A percentile compares a stretch with the other conserved stretches of the same genome.
These are phyloP conservation scores for Neotropicomus parvogracilis DNA, from an alignment of 1,284 basidiomycete species.

Conservation along the genomic window DNA sequence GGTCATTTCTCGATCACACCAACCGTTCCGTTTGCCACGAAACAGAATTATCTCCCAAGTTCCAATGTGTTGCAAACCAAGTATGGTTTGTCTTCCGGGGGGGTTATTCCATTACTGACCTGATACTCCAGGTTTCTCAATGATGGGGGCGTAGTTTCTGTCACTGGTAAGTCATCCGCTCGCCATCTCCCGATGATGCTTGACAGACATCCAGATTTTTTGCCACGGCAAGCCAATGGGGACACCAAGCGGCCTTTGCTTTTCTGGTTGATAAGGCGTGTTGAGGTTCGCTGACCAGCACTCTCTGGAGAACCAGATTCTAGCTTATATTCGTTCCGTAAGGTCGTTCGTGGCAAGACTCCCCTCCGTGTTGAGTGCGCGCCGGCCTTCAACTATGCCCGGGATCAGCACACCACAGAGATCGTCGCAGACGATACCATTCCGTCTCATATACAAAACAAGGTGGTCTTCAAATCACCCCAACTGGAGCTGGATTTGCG, in stretches of 20 bases:
- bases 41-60: conserved; percentile 85
- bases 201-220: conserved; percentile 55
- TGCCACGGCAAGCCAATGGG: conserved; percentile 60
- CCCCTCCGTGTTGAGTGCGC: conserved; percentile 82
- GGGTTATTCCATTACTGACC: neutral
- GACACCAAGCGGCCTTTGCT: conserved; percentile 59
- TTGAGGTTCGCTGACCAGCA: conserved; percentile 52
- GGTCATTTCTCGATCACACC: conserved; percentile 89
- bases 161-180: conserved; percentile 55
- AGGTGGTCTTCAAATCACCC: conserved; percentile 64
- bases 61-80: conserved; percentile 88
- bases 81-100: conserved; percentile 25
- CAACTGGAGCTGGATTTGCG: conserved; percentile 71
- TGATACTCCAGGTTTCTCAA: conserved; percentile 60
- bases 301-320: neutral
- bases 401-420: conserved; percentile 63
- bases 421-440: conserved; percentile 48
- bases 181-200: neutral
- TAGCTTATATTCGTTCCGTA: neutral
- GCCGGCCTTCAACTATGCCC: conserved; percentile 91
- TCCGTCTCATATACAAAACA: conserved; percentile 41
- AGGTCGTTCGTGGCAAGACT: conserved; percentile 75
- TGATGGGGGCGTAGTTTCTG: conserved; percentile 73
- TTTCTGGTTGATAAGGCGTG: conserved; percentile 84
- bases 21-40: conserved; percentile 61